These are phyloP conservation scores for Sclerotinia glacialis DNA, from an alignment of 2,329 filamentous ascomycete genomes.

Conservation along the genomic window DNA sequence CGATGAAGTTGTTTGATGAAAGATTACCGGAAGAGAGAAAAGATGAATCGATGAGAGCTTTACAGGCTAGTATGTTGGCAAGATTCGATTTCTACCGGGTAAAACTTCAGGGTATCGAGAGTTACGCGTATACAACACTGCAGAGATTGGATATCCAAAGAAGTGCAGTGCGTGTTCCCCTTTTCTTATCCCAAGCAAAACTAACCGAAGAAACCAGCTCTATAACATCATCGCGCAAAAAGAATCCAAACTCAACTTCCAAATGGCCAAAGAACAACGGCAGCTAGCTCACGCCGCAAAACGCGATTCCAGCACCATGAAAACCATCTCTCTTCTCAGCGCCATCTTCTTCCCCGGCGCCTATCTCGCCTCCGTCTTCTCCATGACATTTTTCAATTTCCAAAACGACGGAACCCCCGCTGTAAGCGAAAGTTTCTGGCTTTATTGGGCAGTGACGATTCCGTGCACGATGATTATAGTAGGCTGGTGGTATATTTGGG, in stretches of 20 bases:
- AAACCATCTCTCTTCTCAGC: constrained; percentile 61
- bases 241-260: constrained; percentile 61
- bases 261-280: constrained; percentile 49
- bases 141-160: constrained; percentile 60
- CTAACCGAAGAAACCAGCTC: constrained; percentile 43
- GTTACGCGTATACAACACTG: constrained; percentile 61
- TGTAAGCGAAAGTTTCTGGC: constrained; percentile 54
- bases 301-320: constrained; percentile 54
- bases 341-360: constrained; percentile 62
- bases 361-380: constrained; percentile 61
- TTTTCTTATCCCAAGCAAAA: not conserved
- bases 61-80: constrained; percentile 53
- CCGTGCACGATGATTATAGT: constrained; percentile 57
- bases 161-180: constrained; percentile 50
- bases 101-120: constrained; percentile 60
- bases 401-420: constrained; percentile 34
- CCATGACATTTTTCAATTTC: constrained; percentile 67
- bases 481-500: constrained; percentile 50
- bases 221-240: constrained; percentile 66
- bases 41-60: constrained; percentile 40
- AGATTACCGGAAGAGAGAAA: constrained; percentile 23
- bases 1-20: constrained; percentile 42
- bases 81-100: constrained; percentile 59
- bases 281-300: constrained; percentile 43
- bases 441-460: constrained; percentile 61